Base-by-base conservation (phyloP, 1,284 basidiomycete species). In the Cerioporus squamosus region DNA sequence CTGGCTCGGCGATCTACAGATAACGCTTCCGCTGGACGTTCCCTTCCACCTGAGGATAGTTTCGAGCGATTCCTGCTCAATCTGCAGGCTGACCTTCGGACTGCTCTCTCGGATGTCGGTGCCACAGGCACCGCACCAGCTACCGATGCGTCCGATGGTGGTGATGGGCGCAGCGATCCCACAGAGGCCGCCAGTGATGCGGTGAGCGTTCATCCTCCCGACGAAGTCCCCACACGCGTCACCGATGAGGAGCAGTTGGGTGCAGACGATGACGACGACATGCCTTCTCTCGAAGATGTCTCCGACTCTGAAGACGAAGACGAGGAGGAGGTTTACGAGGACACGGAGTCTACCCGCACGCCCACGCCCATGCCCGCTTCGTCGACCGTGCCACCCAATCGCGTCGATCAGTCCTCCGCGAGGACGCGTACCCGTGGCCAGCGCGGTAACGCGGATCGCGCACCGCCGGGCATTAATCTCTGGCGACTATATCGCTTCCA, bases 401-500 rank as follows among this genome's bases (percentile, higher is more conserved):
- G 61, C 49, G 33, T 33, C 42, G 56, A 64, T 38, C 51, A 59
- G 23, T 9, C 48, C 4, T 44, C 55, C 2, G 36, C 42, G 6
- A 51, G 46, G 31, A 24, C 22, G 3, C 12, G 22, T 8, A 12
- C 39, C 3, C 20, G 51, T n/a, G 53, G 42, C 3, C 40, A 40
- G 15, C 43, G 43, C 31, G 56, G 39, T 17, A 66, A 63, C 44
- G 62, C 57, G 33, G 64, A 66, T 44, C 64, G 62, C 39, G 62
- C 60, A 43, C 64, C 65, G 24, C 67, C 65, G 40, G 79, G 87
- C 15, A 85, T 91, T 59, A 91, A 91, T 69, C 88, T 90, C 83
- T 92, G 90, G 91, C 78, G 91, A 59, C 75, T 91, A 66, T 91
- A 91, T 69, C 81, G 89, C 38, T 93, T 91, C 75, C 87, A 87